Evolutionary conservation across 2,329 filamentous ascomycete genomes (phyloP), one percentile per base, ranked within the genome.

Genomic region (Tolypocladium capitatum): DNA sequence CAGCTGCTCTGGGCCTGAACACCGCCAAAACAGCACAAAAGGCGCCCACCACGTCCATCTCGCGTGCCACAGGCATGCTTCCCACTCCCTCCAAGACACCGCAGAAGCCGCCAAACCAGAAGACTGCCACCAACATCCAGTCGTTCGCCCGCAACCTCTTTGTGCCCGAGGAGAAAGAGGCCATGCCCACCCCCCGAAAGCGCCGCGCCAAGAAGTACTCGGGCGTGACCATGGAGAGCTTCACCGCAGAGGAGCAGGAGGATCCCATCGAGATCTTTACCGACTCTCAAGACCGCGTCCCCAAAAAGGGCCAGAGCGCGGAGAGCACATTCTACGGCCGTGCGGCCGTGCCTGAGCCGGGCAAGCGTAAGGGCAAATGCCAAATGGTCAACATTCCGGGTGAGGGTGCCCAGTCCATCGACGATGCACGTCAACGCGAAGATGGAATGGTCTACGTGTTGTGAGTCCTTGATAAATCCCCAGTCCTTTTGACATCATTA

Each of bases 31-130:
- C 48, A 13, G 41, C 51, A 41, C 62, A 64, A 47, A 52, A 56
- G 33, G 58, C 63, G 36, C 47, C 52, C 40, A 49, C 52, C 41
- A 51, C 55, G 27, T 54, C 63, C 43, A 44, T 63, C 44, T 58
- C 66, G 18, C 64, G 65, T 47, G 56, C 61, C 47, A 57, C 64
- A 47, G 73, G 70, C 52, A 84, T 86, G 75, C 76, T 90, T 42
- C 84, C 83, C 16, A 91, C 86, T 3, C 86, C 86, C 2, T 76
- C 80, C 53, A 90, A 90, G 69, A 91, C 86, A 3, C 86, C 81
- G 3, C 75, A 75, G 63, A 86, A 84, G 69, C 71, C 75, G 43
- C 71, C 72, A 1, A 70, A 69, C 18, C 68, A 69, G 56, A 70
- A 75, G 58, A 69, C 69, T 27, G 65, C 70, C 46, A 68, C 72